Percentiles rank a stretch among this genome's conserved stretches.
phyloP scores from a whole-genome alignment of 805 yeast species.

The Pichia phayaonensis region DNA sequence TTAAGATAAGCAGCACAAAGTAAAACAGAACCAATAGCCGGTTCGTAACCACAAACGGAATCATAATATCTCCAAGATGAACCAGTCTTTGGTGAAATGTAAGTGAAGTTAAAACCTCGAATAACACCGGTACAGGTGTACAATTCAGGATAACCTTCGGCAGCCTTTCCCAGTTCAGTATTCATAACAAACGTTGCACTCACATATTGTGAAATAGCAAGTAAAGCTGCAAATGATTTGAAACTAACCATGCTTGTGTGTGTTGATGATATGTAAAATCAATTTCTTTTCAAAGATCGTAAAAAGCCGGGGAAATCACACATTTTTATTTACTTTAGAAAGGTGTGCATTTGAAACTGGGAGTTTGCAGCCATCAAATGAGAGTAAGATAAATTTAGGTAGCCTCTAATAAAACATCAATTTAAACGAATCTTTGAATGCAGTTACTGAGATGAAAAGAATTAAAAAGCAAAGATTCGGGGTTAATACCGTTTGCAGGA shows the following conservation, averaged over 20 bases:
- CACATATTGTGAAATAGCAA: neutral
- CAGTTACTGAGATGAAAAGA: too few relatives aligned
- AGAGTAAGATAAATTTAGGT: too few relatives aligned
- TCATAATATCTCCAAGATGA: neutral
- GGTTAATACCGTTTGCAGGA: too few relatives aligned
- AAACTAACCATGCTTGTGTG: neutral
- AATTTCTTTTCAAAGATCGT: neutral
- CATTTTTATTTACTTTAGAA: neutral
- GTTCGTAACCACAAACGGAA: constrained; percentile 13
- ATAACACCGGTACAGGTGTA: neutral
- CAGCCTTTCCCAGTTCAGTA: neutral
- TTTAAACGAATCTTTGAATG: too few relatives aligned
- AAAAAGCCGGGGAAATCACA: neutral
- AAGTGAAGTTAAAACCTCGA: constrained; percentile 4
- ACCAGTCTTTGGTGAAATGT: neutral
- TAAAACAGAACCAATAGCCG: constrained; percentile 12
- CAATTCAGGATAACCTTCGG: neutral
- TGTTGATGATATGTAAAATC: too few relatives aligned
- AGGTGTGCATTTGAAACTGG: too few relatives aligned
- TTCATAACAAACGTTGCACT: neutral
- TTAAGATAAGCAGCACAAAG: constrained; percentile 8
- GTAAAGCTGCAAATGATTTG: neutral
- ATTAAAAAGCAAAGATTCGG: too few relatives aligned
- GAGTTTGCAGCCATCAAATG: too few relatives aligned
- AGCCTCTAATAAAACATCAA: too few relatives aligned